Evolutionary conservation across 768 basidiomycete genomes (phyloP).

Genomic region (Lepiota brunneoincarnata): DNA sequence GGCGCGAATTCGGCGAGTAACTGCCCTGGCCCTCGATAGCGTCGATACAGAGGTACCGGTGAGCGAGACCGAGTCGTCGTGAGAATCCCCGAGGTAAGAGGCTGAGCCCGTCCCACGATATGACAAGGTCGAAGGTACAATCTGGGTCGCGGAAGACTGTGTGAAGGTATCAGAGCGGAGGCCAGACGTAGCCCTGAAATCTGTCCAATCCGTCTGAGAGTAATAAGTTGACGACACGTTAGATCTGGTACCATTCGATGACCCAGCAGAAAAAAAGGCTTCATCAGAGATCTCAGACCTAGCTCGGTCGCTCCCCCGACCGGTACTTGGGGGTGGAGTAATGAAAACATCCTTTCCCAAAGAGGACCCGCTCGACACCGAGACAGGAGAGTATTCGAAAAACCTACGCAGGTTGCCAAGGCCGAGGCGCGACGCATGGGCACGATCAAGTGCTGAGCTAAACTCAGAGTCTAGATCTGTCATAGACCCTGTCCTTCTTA

Average conservation of each 20-base stretch:
- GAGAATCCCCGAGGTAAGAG: constrained; percentile 57
- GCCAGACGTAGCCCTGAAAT: constrained; percentile 27
- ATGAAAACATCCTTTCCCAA: constrained; percentile 38
- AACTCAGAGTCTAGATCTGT: constrained; percentile 60
- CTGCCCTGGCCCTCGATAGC: constrained; percentile 55
- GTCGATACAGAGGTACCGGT: constrained; percentile 48
- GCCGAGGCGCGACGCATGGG: constrained; percentile 37
- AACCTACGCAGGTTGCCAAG: constrained; percentile 31
- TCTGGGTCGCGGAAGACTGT: constrained; percentile 35
- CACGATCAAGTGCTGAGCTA: constrained; percentile 48
- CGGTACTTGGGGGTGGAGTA: constrained; percentile 39
- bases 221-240: constrained; percentile 35
- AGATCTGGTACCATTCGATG: constrained; percentile 28
- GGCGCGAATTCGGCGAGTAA: constrained; percentile 48
- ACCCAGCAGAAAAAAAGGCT: constrained; percentile 38
- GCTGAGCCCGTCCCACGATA: constrained; percentile 50
- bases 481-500: constrained; percentile 55
- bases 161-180: constrained; percentile 23
- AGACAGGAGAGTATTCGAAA: constrained; percentile 64
- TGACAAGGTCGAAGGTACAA: constrained; percentile 49
- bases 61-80: constrained; percentile 37
- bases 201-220: constrained; percentile 24
- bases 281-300: constrained; percentile 35
- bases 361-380: constrained; percentile 65
- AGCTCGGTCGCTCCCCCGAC: constrained; percentile 29